A percentile compares a stretch with the other conserved stretches of the same genome.
phyloP scores from a whole-genome alignment of 805 yeast genomes.

The Alloascoidea hylecoeti region DNA sequence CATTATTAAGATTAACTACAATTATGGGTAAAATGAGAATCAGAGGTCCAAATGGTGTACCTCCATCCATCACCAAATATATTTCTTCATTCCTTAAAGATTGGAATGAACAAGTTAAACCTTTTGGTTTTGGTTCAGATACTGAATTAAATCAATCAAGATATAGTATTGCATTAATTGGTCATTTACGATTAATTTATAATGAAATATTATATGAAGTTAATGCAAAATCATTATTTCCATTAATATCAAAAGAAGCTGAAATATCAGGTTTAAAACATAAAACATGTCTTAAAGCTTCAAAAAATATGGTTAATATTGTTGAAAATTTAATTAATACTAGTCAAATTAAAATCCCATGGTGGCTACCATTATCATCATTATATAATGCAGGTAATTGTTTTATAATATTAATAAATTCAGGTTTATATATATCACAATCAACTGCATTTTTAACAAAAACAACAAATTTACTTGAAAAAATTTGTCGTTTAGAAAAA shows the following conservation, averaged over 20 bases:
- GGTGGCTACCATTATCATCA: slow-evolving; percentile 34
- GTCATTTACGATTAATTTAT: background rate
- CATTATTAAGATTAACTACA: slow-evolving; percentile 7
- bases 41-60: slow-evolving; percentile 8
- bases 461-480: slow-evolving; percentile 12
- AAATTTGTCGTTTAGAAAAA: slow-evolving; percentile 4
- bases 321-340: background rate
- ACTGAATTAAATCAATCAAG: background rate
- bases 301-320: slow-evolving; percentile 6
- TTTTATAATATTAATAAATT: slow-evolving; percentile 25
- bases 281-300: slow-evolving; percentile 7
- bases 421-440: slow-evolving; percentile 19
- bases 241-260: background rate
- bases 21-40: slow-evolving; percentile 6
- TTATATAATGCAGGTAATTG: slow-evolving; percentile 29
- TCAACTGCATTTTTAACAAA: slow-evolving; percentile 7
- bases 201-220: background rate
- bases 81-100: slow-evolving; percentile 6
- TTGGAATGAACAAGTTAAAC: too few species aligned
- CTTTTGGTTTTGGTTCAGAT: too few species aligned
- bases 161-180: background rate
- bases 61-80: slow-evolving; percentile 4
- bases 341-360: slow-evolving; percentile 25
- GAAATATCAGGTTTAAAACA: background rate
- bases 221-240: background rate